Evolutionary conservation across 2,329 filamentous ascomycete species (phyloP).

Genomic region (Monosporascus sp.): DNA sequence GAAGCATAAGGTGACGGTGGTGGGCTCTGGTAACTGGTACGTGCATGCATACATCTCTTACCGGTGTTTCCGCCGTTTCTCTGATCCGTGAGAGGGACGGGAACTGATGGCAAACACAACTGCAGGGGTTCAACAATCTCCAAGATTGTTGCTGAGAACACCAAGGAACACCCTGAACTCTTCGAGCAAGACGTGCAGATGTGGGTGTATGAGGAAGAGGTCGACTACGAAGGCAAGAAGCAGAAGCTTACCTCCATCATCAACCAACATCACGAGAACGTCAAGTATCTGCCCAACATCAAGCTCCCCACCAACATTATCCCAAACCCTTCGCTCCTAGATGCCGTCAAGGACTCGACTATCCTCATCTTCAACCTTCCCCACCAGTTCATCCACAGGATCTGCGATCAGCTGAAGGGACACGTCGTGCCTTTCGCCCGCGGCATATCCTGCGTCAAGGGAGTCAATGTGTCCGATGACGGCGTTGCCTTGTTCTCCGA

Average conservation of each 20-base stretch:
- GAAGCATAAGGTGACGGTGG: slow-evolving; percentile 88
- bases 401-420: slow-evolving; percentile 78
- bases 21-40: slow-evolving; percentile 96
- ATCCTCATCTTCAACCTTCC: slow-evolving; percentile 95
- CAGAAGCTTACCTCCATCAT: slow-evolving; percentile 89
- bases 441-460: slow-evolving; percentile 97
- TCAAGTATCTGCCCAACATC: slow-evolving; percentile 95
- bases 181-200: slow-evolving; percentile 92
- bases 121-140: slow-evolving; percentile 89
- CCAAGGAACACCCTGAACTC: slow-evolving; percentile 66
- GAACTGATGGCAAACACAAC: slow-evolving; percentile 9
- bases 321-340: slow-evolving; percentile 74
- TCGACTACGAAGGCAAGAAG: slow-evolving; percentile 60
- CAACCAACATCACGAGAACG: slow-evolving; percentile 90
- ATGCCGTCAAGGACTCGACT: slow-evolving; percentile 76
- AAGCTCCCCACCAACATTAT: slow-evolving; percentile 75
- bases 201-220: slow-evolving; percentile 97
- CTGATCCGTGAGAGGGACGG: neutral
- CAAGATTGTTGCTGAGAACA: slow-evolving; percentile 95
- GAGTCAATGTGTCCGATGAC: slow-evolving; percentile 84
- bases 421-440: slow-evolving; percentile 88
- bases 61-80: too few relatives aligned
- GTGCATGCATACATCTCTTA: neutral
- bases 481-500: slow-evolving; percentile 90
- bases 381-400: slow-evolving; percentile 89